These are phyloP conservation scores for Papiliotrema nemorosa DNA, from an alignment of 1,284 basidiomycete genomes.

Conservation along the genomic window DNA sequence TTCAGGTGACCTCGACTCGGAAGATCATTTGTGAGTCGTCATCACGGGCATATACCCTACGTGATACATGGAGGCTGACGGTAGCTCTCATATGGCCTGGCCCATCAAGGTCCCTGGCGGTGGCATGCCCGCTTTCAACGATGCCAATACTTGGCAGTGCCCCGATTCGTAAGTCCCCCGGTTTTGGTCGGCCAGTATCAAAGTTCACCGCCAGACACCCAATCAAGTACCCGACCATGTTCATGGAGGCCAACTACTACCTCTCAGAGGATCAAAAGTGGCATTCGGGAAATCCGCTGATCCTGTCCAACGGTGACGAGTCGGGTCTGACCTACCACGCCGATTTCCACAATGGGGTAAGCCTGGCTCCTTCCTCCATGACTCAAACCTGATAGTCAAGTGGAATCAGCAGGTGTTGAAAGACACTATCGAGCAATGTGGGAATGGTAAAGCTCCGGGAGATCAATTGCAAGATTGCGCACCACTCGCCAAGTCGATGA, in stretches of 20 bases:
- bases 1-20: conserved; percentile 26
- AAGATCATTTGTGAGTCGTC: conserved; percentile 37
- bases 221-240: conserved; percentile 40
- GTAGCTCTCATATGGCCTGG: conserved; percentile 44
- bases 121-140: conserved; percentile 14
- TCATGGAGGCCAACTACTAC: conserved; percentile 37
- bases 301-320: conserved; percentile 41
- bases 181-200: background rate
- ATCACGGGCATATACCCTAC: background rate
- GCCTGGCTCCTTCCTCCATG: conserved; percentile 1
- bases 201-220: conserved; percentile 17
- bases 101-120: conserved; percentile 17
- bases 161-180: conserved; percentile 22
- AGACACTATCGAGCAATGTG: conserved; percentile 25
- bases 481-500: conserved; percentile 19
- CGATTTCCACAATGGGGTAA: conserved; percentile 38
- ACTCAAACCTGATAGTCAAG: conserved; percentile 10
- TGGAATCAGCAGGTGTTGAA: conserved; percentile 23
- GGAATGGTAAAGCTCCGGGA: conserved; percentile 19
- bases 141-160: conserved; percentile 23
- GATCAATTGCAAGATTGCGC: conserved; percentile 23
- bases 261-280: conserved; percentile 24
- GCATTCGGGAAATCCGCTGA: conserved; percentile 26
- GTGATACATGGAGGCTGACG: conserved; percentile 2
- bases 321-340: conserved; percentile 36